Conservation (phyloP, 306 rosid genomes). For the Quercus berberidifolia region DNA sequence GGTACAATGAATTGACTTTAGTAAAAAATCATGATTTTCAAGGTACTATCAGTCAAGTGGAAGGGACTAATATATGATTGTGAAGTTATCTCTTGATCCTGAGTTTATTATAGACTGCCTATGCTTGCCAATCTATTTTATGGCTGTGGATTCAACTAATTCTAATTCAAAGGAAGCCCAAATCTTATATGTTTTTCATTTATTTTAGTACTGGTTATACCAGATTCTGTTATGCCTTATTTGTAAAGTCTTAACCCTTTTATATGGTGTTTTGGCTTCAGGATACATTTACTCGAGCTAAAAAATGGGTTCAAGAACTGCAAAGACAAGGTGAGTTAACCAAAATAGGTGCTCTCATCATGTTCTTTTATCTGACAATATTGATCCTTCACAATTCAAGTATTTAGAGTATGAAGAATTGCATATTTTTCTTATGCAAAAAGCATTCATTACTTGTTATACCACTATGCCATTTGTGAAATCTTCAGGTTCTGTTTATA, state of each 20-base stretch:
- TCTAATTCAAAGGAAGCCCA: background rate
- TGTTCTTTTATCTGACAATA: background rate
- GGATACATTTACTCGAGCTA: conserved; percentile 83
- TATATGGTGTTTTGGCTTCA: conserved; percentile 20
- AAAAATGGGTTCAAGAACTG: conserved; percentile 88
- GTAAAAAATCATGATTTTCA: background rate
- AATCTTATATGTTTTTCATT: background rate
- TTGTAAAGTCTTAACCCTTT: background rate
- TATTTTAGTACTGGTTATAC: background rate
- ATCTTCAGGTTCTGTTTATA: background rate
- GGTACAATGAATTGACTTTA: background rate
- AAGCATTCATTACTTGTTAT: background rate
- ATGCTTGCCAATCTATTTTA: background rate
- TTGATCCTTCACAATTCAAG: background rate
- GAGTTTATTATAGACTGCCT: background rate
- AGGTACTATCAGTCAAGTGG: background rate
- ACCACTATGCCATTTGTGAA: background rate
- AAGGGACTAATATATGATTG: background rate
- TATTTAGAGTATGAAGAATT: background rate
- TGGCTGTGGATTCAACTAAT: background rate
- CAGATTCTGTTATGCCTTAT: background rate
- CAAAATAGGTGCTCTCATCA: background rate
- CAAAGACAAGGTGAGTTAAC: conserved; percentile 64
- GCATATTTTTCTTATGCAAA: background rate
- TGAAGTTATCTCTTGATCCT: background rate